These are phyloP conservation scores for Zelopaecilomyces penicillatus DNA, from an alignment of 2,329 filamentous ascomycete species.

Conservation along the genomic window DNA sequence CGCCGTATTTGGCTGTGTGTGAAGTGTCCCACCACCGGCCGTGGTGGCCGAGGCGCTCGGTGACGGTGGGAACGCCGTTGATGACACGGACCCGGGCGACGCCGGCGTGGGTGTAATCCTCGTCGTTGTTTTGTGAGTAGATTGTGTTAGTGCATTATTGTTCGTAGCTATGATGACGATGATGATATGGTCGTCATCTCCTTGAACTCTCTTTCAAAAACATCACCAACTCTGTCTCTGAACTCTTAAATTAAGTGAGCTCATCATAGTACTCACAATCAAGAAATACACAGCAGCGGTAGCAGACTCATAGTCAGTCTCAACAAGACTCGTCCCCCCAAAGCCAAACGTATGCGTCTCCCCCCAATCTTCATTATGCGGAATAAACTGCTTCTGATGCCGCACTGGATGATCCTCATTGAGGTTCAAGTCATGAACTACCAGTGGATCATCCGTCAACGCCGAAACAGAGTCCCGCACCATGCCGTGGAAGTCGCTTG, in stretches of 20 bases:
- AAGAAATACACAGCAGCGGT: conserved; percentile 28
- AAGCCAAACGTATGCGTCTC: conserved; percentile 28
- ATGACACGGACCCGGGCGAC: conserved; percentile 26
- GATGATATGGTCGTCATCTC: too few relatives aligned
- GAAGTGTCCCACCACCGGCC: conserved; percentile 28
- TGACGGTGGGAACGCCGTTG: conserved; percentile 25
- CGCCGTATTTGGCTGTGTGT: conserved; percentile 27
- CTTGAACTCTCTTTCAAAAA: too few relatives aligned
- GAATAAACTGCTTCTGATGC: conserved; percentile 28
- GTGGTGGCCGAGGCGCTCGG: conserved; percentile 15
- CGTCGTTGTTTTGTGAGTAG: conserved; percentile 20
- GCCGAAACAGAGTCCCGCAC: conserved; percentile 29
- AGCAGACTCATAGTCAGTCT: conserved; percentile 19
- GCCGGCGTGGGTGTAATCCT: conserved; percentile 27
- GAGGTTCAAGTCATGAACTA: conserved; percentile 27
- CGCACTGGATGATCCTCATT: conserved; percentile 18
- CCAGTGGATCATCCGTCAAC: conserved; percentile 25
- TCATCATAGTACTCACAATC: conserved; percentile 18
- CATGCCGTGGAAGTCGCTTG: conserved; percentile 29
- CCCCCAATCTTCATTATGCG: conserved; percentile 27
- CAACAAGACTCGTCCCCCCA: conserved; percentile 31
- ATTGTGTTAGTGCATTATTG: too few relatives aligned
- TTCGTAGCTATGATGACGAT: too few relatives aligned
- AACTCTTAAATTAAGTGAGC: neutral
- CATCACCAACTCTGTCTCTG: too few relatives aligned